phyloP scores from a whole-genome alignment of 2,329 filamentous ascomycete genomes.

The Phoma sp. region DNA sequence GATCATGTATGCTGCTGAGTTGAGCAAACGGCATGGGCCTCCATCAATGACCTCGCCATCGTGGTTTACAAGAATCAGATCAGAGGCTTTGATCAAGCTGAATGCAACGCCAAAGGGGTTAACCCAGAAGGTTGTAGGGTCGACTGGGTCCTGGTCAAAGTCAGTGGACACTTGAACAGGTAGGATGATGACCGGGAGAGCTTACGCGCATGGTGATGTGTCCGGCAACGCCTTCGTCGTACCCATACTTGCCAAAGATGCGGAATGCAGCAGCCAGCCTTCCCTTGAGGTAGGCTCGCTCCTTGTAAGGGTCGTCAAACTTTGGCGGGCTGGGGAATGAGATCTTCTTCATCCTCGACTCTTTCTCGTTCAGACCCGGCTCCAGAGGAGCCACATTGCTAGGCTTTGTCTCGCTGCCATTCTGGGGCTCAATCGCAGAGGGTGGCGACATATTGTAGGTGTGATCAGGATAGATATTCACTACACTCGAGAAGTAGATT shows the following conservation, averaged over 20 bases:
- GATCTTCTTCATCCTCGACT: conserved; percentile 32
- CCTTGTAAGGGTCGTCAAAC: conserved; percentile 47
- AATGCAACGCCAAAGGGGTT: conserved; percentile 70
- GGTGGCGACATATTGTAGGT: conserved; percentile 35
- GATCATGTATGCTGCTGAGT: conserved; percentile 63
- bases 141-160: conserved; percentile 57
- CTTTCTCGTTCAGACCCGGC: conserved; percentile 37
- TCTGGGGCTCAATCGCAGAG: conserved; percentile 38
- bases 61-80: conserved; percentile 71
- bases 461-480: background rate
- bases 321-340: conserved; percentile 41
- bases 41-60: conserved; percentile 68
- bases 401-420: conserved; percentile 31
- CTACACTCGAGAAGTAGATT: background rate
- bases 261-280: conserved; percentile 47
- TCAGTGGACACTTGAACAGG: conserved; percentile 3
- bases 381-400: conserved; percentile 40
- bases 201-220: conserved; percentile 65
- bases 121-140: conserved; percentile 68
- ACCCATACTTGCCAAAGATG: conserved; percentile 49
- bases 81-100: conserved; percentile 66
- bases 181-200: background rate
- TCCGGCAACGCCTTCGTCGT: conserved; percentile 60
- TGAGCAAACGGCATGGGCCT: conserved; percentile 51
- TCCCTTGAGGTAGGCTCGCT: conserved; percentile 47